These are phyloP conservation scores for Mitragyna speciosa DNA, from an alignment of 257 asterid genomes.

Conservation along the genomic window DNA sequence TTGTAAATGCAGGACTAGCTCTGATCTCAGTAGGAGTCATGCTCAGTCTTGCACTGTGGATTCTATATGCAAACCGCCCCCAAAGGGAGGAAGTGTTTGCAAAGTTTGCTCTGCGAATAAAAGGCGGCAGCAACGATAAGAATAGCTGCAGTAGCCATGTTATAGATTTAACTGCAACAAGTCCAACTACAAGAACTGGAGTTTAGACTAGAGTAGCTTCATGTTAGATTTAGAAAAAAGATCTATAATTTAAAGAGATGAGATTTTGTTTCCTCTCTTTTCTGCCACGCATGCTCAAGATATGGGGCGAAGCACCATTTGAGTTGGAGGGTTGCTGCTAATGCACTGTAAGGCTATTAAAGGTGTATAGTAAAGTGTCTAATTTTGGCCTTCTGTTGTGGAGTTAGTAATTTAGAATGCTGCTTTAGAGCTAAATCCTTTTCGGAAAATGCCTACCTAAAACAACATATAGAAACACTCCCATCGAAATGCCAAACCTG, in stretches of 20 bases:
- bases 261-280: constrained; percentile 15
- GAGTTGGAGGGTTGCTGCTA: constrained; percentile 29
- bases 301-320: constrained; percentile 69
- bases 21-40: constrained; percentile 84
- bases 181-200: constrained; percentile 46
- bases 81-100: constrained; percentile 99
- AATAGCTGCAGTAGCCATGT: constrained; percentile 16
- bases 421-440: too few relatives aligned
- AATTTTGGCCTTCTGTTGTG: neutral
- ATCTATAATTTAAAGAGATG: constrained; percentile 4
- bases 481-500: too few relatives aligned
- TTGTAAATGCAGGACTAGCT: constrained; percentile 69
- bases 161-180: constrained; percentile 28
- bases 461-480: too few relatives aligned
- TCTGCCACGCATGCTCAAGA: constrained; percentile 47
- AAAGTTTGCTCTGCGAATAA: constrained; percentile 53
- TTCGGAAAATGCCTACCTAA: too few relatives aligned
- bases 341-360: neutral
- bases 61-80: constrained; percentile 97
- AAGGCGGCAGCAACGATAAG: constrained; percentile 53
- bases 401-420: too few relatives aligned
- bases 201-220: constrained; percentile 34
- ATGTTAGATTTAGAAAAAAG: constrained; percentile 3
- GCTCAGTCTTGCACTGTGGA: constrained; percentile 91
- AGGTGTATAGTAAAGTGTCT: neutral